Evolutionary conservation across 2,329 filamentous ascomycete species (phyloP).

Genomic region (Arthrobotrys musiformis): DNA sequence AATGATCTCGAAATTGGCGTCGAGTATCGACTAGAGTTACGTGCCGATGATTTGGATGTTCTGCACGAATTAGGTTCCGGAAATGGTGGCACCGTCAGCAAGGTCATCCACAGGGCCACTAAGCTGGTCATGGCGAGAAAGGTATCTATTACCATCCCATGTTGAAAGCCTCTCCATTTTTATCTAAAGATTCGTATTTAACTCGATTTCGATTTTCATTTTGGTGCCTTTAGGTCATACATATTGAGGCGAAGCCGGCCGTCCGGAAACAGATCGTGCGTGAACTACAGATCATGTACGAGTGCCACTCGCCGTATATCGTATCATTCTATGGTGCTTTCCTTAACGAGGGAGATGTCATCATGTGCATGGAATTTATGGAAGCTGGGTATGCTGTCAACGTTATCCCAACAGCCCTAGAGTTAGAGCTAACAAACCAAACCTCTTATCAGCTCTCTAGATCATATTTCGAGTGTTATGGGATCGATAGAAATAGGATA

Average conservation of each 20-base stretch:
- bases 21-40: constrained; percentile 92
- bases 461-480: constrained; percentile 92
- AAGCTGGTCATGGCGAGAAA: constrained; percentile 98
- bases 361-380: constrained; percentile 99
- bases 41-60: constrained; percentile 89
- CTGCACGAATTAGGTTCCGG: constrained; percentile 94
- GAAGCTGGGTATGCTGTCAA: constrained; percentile 82
- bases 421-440: background rate
- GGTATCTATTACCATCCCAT: constrained; percentile 70
- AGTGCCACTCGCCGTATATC: constrained; percentile 95
- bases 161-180: background rate
- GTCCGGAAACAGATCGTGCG: constrained; percentile 96
- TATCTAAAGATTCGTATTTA: background rate
- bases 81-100: constrained; percentile 98
- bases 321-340: constrained; percentile 98
- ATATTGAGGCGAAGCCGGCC: constrained; percentile 97
- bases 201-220: background rate
- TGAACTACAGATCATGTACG: constrained; percentile 97
- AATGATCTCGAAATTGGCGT: constrained; percentile 90
- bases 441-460: constrained; percentile 75
- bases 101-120: constrained; percentile 92
- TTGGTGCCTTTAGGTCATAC: constrained; percentile 77
- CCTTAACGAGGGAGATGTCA: constrained; percentile 95
- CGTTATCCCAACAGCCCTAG: constrained; percentile 44
- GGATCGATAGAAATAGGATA: constrained; percentile 96